These are phyloP conservation scores for Entomortierella parvispora DNA, from an alignment of 192 early-diverging fungal genomes.

Conservation along the genomic window DNA sequence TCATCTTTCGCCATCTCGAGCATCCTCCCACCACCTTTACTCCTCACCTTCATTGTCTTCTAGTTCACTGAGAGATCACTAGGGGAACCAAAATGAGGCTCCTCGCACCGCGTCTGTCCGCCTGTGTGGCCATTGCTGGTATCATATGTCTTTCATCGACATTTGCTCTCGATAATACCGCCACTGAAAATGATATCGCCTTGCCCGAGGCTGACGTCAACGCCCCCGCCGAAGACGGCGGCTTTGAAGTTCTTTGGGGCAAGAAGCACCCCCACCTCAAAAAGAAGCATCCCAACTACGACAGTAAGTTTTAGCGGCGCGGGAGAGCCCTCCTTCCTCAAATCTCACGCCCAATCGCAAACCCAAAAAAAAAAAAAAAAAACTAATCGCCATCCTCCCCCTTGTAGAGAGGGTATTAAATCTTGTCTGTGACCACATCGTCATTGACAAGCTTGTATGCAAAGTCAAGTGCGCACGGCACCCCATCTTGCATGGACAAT, in stretches of 20 bases:
- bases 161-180: not conserved
- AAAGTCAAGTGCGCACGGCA: not conserved
- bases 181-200: not conserved
- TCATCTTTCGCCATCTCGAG: too few species aligned
- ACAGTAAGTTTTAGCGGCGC: not conserved
- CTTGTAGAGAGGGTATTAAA: not conserved
- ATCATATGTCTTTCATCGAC: constrained; percentile 11
- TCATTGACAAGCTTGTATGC: constrained; percentile 9
- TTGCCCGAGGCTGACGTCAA: not conserved
- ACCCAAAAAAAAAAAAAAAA: not conserved
- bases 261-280: too few species aligned
- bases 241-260: not conserved
- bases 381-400: not conserved
- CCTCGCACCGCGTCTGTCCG: constrained; percentile 3
- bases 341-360: not conserved
- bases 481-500: too few species aligned
- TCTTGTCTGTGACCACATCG: constrained; percentile 1
- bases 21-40: too few species aligned
- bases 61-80: too few species aligned
- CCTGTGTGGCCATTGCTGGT: constrained; percentile 11
- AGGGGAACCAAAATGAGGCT: constrained; percentile 8
- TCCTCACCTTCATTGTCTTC: not conserved
- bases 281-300: too few species aligned
- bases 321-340: too few species aligned
- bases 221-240: not conserved